Evolutionary conservation across 1,139 yeast genomes (phyloP), one percentile per base, ranked within the genome.

Genomic region (Blastobotrys indianensis): DNA sequence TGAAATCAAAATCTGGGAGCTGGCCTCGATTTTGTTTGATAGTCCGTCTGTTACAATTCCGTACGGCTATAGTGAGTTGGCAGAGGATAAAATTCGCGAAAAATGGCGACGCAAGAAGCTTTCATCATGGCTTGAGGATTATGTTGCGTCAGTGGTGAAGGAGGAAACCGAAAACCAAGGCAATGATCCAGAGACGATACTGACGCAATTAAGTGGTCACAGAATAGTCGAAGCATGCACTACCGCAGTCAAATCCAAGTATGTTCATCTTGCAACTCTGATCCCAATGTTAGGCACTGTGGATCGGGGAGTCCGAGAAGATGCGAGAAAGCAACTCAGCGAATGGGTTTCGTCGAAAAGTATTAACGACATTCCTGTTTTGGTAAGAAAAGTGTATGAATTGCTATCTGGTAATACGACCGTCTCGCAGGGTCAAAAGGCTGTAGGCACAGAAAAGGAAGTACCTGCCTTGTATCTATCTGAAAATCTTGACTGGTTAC

Each of bases 261-360:
- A 84, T 56, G 66, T 75, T 8, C 95, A 88, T 61, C 65, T 90
- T 32, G 79, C 95, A 0, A 79, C 77, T 0, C 58, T 86, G 25
- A 64, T 90, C n/a, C 75, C 95, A 0, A 65, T 85, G 42, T 65
- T 84, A 11, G 95, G 85, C 37, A 76, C 92, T 0, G 80, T 82
- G 53, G 58, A 51, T 28, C 71, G 72, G 0, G 69, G 73, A 1
- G 80, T 84, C 1, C 70, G 74, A 47, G 58, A 59, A 1, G 68
- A 78, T 46, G 90, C 96, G 0, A 54, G 60, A 5, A 64, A 67
- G 32, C 96, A 88, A 62, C 64, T 90, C 17, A 66, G 68, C 2
- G 77, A 74, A 42, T 90, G 97, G 97, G 60, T 62, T 11, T 65
- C 64, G 1, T 66, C 66, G n/a, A 64, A 72, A 4, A 54, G 71